A percentile compares a stretch with the other conserved stretches of the same genome.
Evolutionary conservation across 306 rosid genomes (phyloP).

Genomic region (Luffa acutangula): DNA sequence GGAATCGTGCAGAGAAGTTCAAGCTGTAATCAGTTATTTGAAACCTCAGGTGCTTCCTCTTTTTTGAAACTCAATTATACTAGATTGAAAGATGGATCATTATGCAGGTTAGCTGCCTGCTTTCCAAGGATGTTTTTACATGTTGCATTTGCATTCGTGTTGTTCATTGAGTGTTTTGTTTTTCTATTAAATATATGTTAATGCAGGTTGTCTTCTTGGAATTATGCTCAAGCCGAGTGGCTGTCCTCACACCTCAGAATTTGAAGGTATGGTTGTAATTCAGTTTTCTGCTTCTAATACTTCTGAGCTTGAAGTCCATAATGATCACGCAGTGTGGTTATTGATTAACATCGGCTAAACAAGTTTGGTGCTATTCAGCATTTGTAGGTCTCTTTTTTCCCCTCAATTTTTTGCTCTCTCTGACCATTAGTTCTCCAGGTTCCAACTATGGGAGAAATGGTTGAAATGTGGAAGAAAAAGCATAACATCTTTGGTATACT

Average conservation of each 20-base stretch:
- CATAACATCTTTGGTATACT: slow-evolving; percentile 73
- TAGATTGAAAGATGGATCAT: slow-evolving; percentile 14
- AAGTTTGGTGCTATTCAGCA: neutral
- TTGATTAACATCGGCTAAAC: neutral
- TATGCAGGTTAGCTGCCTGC: slow-evolving; percentile 23
- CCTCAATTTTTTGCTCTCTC: neutral
- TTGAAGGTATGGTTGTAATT: slow-evolving; percentile 40
- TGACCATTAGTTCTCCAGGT: slow-evolving; percentile 42
- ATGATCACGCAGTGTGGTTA: neutral
- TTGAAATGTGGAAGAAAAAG: slow-evolving; percentile 66
- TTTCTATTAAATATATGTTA: neutral
- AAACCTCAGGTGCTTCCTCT: slow-evolving; percentile 68
- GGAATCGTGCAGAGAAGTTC: slow-evolving; percentile 85
- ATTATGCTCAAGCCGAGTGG: slow-evolving; percentile 70
- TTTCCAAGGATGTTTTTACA: slow-evolving; percentile 6
- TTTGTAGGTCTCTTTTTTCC: neutral
- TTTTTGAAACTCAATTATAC: slow-evolving; percentile 15
- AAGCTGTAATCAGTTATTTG: slow-evolving; percentile 54
- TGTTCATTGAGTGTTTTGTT: neutral
- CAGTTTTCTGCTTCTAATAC: neutral
- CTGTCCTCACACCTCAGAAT: slow-evolving; percentile 68
- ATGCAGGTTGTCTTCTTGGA: slow-evolving; percentile 87
- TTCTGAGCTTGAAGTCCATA: neutral
- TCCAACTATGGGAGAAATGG: slow-evolving; percentile 74
- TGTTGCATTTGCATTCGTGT: neutral